Evolutionary conservation across 2,329 filamentous ascomycete genomes (phyloP).

Genomic region (Claviceps sp.): DNA sequence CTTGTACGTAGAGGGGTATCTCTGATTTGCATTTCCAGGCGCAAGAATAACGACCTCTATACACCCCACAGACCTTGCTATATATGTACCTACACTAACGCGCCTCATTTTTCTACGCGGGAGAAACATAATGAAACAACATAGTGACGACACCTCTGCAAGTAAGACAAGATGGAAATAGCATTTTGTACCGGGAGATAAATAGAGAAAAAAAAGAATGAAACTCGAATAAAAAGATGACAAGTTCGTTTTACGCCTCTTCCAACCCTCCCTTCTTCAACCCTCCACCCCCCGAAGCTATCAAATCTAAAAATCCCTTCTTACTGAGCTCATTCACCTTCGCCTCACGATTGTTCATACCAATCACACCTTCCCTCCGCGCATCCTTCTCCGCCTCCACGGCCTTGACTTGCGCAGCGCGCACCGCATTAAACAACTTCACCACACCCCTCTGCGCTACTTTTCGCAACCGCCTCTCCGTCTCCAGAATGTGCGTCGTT

Average conservation of each 20-base stretch:
- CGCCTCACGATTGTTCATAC: conserved; percentile 68
- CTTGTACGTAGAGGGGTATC: conserved; percentile 4
- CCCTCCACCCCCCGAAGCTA: conserved; percentile 50
- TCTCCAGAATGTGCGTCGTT: conserved; percentile 45
- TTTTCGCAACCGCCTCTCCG: conserved; percentile 71
- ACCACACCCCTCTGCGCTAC: conserved; percentile 88
- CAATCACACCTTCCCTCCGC: conserved; percentile 61
- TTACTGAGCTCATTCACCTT: conserved; percentile 93
- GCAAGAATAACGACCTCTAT: conserved; percentile 4
- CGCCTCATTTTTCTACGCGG: conserved; percentile 15
- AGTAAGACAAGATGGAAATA: not conserved
- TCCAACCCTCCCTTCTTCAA: conserved; percentile 46
- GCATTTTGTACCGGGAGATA: not conserved
- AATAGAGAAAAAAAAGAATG: not conserved
- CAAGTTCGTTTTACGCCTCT: conserved; percentile 26
- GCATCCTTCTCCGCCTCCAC: conserved; percentile 60
- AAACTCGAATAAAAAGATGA: not conserved
- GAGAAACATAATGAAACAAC: not conserved
- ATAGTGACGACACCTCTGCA: not conserved
- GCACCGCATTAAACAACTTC: conserved; percentile 90
- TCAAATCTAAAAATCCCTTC: conserved; percentile 88
- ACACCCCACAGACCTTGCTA: conserved; percentile 2
- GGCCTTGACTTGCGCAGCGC: conserved; percentile 82
- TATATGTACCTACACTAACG: not conserved
- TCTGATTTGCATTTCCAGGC: conserved; percentile 6